Evolutionary conservation across 2,329 filamentous ascomycete species (phyloP).

Genomic region (Alternaria sp.): DNA sequence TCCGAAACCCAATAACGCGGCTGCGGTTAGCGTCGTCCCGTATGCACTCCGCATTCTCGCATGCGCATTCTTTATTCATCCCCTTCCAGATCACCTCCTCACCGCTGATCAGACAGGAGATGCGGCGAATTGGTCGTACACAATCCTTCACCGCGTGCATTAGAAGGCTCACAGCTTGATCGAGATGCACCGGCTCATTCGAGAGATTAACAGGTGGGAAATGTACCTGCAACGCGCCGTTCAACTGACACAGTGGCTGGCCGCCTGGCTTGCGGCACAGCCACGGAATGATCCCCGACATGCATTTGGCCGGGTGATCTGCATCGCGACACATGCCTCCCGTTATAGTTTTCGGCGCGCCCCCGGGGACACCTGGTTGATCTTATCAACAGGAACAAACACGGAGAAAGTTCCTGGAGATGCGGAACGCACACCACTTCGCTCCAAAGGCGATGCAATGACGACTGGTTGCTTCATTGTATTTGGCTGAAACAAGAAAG

Average conservation of each 20-base stretch:
- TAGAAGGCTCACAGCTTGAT: not conserved
- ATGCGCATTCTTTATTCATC: not conserved
- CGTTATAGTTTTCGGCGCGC: not conserved
- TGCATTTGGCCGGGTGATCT: not conserved
- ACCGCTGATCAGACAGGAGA: not conserved
- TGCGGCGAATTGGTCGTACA: not conserved
- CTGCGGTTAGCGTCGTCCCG: not conserved
- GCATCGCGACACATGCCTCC: not conserved
- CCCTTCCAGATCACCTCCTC: not conserved
- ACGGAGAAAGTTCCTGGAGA: not conserved
- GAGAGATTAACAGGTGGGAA: not conserved
- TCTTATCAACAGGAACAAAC: not conserved
- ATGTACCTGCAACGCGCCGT: not conserved
- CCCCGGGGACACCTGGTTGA: not conserved
- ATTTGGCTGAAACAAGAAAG: not conserved
- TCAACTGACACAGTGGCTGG: not conserved
- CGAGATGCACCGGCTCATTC: not conserved
- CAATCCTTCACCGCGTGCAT: not conserved
- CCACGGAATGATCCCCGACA: not conserved
- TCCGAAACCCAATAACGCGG: constrained; percentile 1
- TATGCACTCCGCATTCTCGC: constrained; percentile 3
- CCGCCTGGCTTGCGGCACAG: not conserved
- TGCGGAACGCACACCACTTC: not conserved
- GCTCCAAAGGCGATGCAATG: not conserved
- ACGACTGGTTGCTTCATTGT: not conserved